Evolutionary conservation across 306 rosid genomes (phyloP), one percentile per base, ranked within the genome.

Genomic region (Dryas alaskensis): DNA sequence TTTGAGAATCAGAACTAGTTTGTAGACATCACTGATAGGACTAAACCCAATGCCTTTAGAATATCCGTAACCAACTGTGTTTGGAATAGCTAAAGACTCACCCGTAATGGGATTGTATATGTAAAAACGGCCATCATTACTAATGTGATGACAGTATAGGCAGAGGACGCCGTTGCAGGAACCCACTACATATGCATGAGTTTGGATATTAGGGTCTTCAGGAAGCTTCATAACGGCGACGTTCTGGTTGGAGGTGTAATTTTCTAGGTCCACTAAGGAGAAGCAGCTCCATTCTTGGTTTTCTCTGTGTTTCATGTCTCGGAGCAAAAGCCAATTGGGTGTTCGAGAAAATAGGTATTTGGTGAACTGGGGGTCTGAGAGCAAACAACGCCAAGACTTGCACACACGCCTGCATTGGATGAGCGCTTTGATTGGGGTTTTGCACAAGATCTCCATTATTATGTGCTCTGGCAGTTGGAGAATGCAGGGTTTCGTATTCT

Each of bases 401-500:
- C 72, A 67, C 3, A 67, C 72, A n/a, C 58, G 48, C 19, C 72
- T 16, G 72, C 72, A 67, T 25, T 67, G 72, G 43, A 67, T 47
- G 10, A 48, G 72, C 4, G 45, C 11, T 27, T 52, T 6, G 12
- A 67, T 22, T 14, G 72, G 72, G 58, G 25, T 50, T 49, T 49
- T 25, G 72, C 42, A 12, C 13, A 67, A 67, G 72, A 67, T 67
- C 7, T 47, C 58, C 5, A 67, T 55, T 1, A 19, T 48, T 31
- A 47, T 3, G 72, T 67, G 72, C 45, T 67, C 27, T 8, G 72
- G 58, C 5, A 67, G 39, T 48, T 22, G 58, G 58, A 67, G 72
- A 14, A 67, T 12, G 19, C 0, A 3, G 44, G 70, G 19, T 12
- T 48, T 22, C 60, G 1, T 22, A 22, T 22, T 22, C 22, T 22